phyloP scores from a whole-genome alignment of 192 early-diverging fungal genomes.

The Phlyctochytrium planicorne region DNA sequence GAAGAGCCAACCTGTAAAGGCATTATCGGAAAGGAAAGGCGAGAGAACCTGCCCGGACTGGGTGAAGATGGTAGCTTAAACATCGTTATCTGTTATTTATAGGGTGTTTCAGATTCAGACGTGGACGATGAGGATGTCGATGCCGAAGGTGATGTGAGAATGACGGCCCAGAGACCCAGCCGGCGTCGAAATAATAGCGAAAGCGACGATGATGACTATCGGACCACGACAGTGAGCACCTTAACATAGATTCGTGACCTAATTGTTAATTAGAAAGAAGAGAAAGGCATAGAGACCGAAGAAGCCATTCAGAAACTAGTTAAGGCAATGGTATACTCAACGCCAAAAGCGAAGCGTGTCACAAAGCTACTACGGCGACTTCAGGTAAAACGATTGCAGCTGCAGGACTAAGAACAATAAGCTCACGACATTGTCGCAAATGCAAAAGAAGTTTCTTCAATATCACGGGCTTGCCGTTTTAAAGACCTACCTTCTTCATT shows the following conservation, averaged over 20 bases:
- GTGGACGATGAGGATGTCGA: background rate
- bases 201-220: constrained; percentile 58
- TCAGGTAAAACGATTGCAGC: constrained; percentile 25
- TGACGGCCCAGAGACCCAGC: too few relatives aligned
- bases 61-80: constrained; percentile 11
- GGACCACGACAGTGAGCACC: too few relatives aligned
- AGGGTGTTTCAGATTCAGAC: too few relatives aligned
- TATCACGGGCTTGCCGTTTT: constrained; percentile 70
- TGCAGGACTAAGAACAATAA: background rate
- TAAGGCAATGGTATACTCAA: constrained; percentile 67
- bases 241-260: constrained; percentile 26
- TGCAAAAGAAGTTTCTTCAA: constrained; percentile 66
- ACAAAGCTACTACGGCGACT: constrained; percentile 63
- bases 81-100: too few relatives aligned
- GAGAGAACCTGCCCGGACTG: constrained; percentile 22
- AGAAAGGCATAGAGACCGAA: constrained; percentile 58
- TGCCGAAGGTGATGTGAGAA: background rate
- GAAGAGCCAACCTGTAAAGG: constrained; percentile 85
- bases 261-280: constrained; percentile 20
- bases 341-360: constrained; percentile 54
- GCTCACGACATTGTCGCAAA: background rate
- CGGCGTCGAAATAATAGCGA: too few relatives aligned
- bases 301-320: constrained; percentile 76
- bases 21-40: constrained; percentile 84
- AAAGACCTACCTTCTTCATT: constrained; percentile 26